Evolutionary conservation across 768 basidiomycete genomes (phyloP), one percentile per base, ranked within the genome.

Genomic region (Lyophyllum atratum): DNA sequence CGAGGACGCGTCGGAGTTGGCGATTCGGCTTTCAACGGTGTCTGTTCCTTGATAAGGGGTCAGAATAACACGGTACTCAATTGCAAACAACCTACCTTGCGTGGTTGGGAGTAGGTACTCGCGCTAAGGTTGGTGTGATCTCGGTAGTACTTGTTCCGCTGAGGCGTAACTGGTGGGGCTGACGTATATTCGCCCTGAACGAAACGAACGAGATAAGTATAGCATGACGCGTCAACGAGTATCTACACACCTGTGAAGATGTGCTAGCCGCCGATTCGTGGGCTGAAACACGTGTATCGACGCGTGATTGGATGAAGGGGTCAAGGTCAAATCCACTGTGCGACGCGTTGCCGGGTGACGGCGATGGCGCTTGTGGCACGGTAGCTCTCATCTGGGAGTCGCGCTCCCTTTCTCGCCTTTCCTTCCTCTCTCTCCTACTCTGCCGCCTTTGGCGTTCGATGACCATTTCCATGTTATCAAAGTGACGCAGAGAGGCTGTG

Each of bases 381-480:
- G 56, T 59, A 17, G 64, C 59, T 49, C 63, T 71, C 55, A 67
- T 68, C 48, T 72, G 69, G 46, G 66, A 72, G 24, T 78, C 76
- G 63, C 82, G 78, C 56, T 84, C 86, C 65, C 77, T 82, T 47
- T 68, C 74, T 54, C 71, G 75, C 59, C 74, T 79, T 44, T 70
- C 73, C 62, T 74, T 80, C 66, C 83, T 80, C 54, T 82, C 85
- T 52, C 76, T 81, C 64, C 77, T 80, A 55, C 69, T 79, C 59
- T 80, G 83, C 54, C 85, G 79, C 68, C 86, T 80, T 73, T 89
- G 87, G 44, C 86, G 82, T 68, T 91, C 90, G 59, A 92, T 80
- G 40, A 92, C 82, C 73, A 83, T 74, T 59, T 92, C 87, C 90
- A 92, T 91, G 66, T 80, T 89, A 60, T 87, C 86, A 71, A 84